Evolutionary conservation across 352 stramenopile species (phyloP).

Genomic region (Globisporangium echinulatum): DNA sequence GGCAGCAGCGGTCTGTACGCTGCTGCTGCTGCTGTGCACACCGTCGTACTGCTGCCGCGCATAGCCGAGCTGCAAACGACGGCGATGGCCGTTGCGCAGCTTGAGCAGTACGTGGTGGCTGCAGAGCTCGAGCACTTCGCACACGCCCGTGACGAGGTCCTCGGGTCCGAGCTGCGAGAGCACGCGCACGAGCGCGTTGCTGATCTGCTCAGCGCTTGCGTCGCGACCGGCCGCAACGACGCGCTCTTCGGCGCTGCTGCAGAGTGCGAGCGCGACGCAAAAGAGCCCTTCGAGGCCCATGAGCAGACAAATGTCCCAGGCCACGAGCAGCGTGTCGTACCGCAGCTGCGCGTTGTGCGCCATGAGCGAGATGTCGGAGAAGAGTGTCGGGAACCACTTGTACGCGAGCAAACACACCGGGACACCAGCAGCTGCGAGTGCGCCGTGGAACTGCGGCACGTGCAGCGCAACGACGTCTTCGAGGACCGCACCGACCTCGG

Average conservation of each 20-base stretch:
- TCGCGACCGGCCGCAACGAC: slow-evolving; percentile 34
- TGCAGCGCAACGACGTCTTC: slow-evolving; percentile 69
- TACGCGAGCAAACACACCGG: slow-evolving; percentile 78
- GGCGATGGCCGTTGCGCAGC: slow-evolving; percentile 67
- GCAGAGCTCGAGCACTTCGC: slow-evolving; percentile 74
- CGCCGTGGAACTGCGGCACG: slow-evolving; percentile 47
- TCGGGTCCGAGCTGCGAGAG: slow-evolving; percentile 42
- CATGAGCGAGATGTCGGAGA: slow-evolving; percentile 77
- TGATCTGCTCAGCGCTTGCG: slow-evolving; percentile 58
- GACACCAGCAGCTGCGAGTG: slow-evolving; percentile 50
- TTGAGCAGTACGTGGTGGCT: slow-evolving; percentile 71
- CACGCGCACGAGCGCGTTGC: slow-evolving; percentile 45
- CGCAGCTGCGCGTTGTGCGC: slow-evolving; percentile 66
- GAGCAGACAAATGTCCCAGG: slow-evolving; percentile 78
- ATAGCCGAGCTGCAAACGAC: slow-evolving; percentile 48
- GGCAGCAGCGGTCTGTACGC: neutral
- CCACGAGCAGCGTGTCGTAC: slow-evolving; percentile 67
- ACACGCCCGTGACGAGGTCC: slow-evolving; percentile 69
- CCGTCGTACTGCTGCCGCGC: slow-evolving; percentile 16
- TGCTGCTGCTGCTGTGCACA: neutral
- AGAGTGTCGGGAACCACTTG: slow-evolving; percentile 87
- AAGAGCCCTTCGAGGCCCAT: slow-evolving; percentile 81
- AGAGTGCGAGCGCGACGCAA: slow-evolving; percentile 61
- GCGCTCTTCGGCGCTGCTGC: slow-evolving; percentile 49
- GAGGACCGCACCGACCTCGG: slow-evolving; percentile 64